Evolutionary conservation across 2,329 filamentous ascomycete species (phyloP).

Genomic region (Nakataea oryzae): DNA sequence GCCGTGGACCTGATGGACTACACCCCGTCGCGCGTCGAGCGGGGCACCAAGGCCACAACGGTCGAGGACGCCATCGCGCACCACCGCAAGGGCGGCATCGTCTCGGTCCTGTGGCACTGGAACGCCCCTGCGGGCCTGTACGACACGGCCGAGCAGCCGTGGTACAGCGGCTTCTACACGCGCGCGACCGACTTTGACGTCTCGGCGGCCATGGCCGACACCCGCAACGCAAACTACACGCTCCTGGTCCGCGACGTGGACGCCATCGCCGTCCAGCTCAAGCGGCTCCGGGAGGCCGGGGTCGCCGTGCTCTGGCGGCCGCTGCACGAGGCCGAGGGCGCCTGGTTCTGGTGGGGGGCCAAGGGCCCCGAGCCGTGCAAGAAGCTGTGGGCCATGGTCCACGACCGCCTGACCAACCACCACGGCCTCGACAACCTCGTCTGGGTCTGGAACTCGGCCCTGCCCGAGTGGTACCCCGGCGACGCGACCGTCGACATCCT

Average conservation of each 20-base stretch:
- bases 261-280: slow-evolving; percentile 33
- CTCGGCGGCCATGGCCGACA: slow-evolving; percentile 26
- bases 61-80: slow-evolving; percentile 35
- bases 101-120: slow-evolving; percentile 39
- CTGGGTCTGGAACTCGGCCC: slow-evolving; percentile 39
- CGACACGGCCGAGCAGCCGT: slow-evolving; percentile 30
- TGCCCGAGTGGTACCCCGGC: slow-evolving; percentile 34
- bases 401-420: slow-evolving; percentile 29
- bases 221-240: slow-evolving; percentile 33
- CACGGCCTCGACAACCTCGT: slow-evolving; percentile 35
- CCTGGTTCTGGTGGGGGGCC: slow-evolving; percentile 43
- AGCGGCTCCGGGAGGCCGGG: slow-evolving; percentile 28
- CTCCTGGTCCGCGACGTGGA: slow-evolving; percentile 36
- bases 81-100: slow-evolving; percentile 29
- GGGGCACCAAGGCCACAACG: slow-evolving; percentile 26
- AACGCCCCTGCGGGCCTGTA: slow-evolving; percentile 34
- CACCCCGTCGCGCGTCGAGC: slow-evolving; percentile 30
- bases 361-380: slow-evolving; percentile 32
- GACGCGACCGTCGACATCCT: slow-evolving; percentile 33
- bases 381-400: slow-evolving; percentile 30
- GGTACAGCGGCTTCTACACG: slow-evolving; percentile 40
- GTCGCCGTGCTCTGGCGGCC: slow-evolving; percentile 36
- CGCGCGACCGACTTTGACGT: slow-evolving; percentile 36
- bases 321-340: slow-evolving; percentile 38
- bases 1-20: slow-evolving; percentile 38